These are phyloP conservation scores for Protostelium mycophagum DNA, from an alignment of 78 protist species.

Conservation along the genomic window DNA sequence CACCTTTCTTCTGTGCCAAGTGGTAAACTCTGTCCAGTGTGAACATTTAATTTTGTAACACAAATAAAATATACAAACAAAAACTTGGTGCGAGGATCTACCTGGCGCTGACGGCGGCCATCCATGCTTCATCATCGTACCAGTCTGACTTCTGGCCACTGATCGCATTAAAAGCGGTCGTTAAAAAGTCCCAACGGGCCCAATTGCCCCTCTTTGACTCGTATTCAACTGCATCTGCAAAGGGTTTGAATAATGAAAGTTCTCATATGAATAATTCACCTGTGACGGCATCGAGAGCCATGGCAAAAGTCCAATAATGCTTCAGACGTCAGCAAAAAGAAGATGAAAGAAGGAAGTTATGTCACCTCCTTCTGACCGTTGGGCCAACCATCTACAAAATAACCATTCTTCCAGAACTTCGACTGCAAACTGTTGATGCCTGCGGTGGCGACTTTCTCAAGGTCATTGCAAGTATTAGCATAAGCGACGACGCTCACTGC, in stretches of 20 bases:
- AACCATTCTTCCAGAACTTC: neutral
- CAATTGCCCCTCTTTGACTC: neutral
- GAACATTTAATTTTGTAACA: neutral
- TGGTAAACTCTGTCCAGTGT: neutral
- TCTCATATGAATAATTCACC: neutral
- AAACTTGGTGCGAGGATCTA: neutral
- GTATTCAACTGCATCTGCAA: neutral
- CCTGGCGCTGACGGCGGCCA: neutral
- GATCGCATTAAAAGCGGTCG: neutral
- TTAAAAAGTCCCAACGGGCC: neutral
- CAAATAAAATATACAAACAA: neutral
- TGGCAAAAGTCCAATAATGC: neutral
- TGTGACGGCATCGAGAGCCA: neutral
- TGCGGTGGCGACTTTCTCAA: no score
- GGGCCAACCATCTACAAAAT: neutral
- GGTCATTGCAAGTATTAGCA: no score
- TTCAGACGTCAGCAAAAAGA: neutral
- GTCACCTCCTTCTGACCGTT: neutral
- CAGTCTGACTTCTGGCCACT: neutral
- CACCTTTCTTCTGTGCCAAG: neutral
- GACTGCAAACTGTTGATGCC: no score
- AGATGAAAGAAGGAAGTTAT: neutral
- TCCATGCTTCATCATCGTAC: neutral
- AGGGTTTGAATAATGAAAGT: neutral
- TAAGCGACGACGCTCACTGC: no score